Percentiles rank a stretch among this genome's conserved stretches.
These are phyloP conservation scores for Gynostemma pentaphyllum DNA, from an alignment of 306 rosid species.

Conservation along the genomic window DNA sequence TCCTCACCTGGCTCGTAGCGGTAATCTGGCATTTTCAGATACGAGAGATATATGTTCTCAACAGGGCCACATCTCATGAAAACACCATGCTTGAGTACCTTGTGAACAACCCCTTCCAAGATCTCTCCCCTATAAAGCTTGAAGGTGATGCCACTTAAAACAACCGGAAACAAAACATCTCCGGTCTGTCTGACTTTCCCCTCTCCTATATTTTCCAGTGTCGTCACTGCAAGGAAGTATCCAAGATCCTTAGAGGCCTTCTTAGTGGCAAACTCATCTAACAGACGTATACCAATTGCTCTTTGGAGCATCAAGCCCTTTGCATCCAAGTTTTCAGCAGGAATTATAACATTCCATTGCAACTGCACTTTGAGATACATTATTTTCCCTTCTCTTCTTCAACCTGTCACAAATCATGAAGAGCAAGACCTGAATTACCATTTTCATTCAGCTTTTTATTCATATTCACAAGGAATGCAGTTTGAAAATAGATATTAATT, in stretches of 20 bases:
- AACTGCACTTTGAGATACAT: conserved; percentile 73
- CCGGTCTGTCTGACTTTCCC: conserved; percentile 78
- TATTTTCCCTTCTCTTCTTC: conserved; percentile 1
- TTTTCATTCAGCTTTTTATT: neutral
- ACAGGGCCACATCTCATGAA: conserved; percentile 74
- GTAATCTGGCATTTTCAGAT: conserved; percentile 69
- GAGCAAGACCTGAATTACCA: neutral
- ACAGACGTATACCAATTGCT: conserved; percentile 41
- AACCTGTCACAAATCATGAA: conserved; percentile 20
- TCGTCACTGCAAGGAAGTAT: conserved; percentile 57
- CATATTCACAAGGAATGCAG: neutral
- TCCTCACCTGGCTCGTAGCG: conserved; percentile 54
- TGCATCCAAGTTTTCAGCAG: conserved; percentile 50
- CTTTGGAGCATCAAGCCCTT: conserved; percentile 61
- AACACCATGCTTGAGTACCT: conserved; percentile 79
- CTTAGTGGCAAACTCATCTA: conserved; percentile 52
- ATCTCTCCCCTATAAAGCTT: conserved; percentile 75
- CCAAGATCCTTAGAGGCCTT: conserved; percentile 72
- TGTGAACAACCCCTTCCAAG: conserved; percentile 62
- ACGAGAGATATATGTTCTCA: conserved; percentile 54
- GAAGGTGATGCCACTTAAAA: conserved; percentile 57
- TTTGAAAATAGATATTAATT: too few species aligned
- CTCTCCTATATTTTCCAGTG: conserved; percentile 61
- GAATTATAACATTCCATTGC: conserved; percentile 64
- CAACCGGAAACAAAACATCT: conserved; percentile 72